Percentiles rank a stretch among this genome's conserved stretches.
Conservation (phyloP, 176 grass and related monocot species). For the Canna indica region DNA sequence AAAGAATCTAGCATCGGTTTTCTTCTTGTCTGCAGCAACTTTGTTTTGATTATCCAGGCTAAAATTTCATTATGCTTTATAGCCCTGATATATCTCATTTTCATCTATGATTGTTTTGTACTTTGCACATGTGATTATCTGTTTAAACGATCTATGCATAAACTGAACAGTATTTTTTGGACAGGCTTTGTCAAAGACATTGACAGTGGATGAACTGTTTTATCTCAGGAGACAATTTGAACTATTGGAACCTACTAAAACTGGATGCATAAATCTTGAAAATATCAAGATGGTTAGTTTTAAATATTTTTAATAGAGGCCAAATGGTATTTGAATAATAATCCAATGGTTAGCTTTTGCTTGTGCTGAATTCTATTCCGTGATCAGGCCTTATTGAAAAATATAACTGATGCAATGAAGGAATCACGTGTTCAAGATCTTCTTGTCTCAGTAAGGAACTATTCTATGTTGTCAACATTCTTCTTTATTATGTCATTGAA, state of each 20-base stretch:
- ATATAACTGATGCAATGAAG: conserved; percentile 73
- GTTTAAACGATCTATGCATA: background rate
- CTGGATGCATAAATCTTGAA: conserved; percentile 70
- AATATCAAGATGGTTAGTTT: conserved; percentile 66
- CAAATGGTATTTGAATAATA: no score
- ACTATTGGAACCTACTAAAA: conserved; percentile 57
- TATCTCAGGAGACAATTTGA: conserved; percentile 71
- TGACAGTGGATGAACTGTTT: conserved; percentile 67
- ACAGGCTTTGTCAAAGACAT: conserved; percentile 72
- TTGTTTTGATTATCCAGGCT: no score
- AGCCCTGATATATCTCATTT: no score
- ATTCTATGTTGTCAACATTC: conserved; percentile 8
- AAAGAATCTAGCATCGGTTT: no score
- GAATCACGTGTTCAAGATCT: conserved; percentile 67
- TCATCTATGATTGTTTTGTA: no score
- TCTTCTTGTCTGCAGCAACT: no score
- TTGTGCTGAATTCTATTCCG: background rate
- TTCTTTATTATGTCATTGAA: conserved; percentile 5
- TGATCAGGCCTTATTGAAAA: conserved; percentile 50
- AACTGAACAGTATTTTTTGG: conserved; percentile 2
- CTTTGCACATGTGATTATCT: background rate
- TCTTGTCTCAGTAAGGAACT: conserved; percentile 43
- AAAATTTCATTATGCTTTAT: no score
- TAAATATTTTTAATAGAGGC: background rate
- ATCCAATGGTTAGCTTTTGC: background rate